phyloP scores from a whole-genome alignment of 164 flowering plant species.

The Liriodendron chinense region DNA sequence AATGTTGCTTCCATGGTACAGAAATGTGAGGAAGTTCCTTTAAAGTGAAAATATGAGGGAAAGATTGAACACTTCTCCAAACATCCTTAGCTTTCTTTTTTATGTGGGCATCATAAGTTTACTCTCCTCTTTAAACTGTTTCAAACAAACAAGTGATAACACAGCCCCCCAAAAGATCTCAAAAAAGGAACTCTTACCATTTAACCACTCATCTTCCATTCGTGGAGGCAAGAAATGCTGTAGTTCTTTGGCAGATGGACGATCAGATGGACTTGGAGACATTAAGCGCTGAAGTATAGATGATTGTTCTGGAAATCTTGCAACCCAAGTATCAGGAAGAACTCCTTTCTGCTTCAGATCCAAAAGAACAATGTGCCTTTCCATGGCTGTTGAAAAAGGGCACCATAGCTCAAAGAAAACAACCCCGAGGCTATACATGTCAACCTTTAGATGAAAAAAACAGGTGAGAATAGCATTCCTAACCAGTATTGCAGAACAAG shows the following conservation, averaged over 20 bases:
- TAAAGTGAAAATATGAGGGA: not conserved
- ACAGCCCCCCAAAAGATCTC: not conserved
- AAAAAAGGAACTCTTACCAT: constrained; percentile 47
- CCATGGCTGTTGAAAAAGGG: constrained; percentile 94
- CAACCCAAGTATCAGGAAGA: constrained; percentile 76
- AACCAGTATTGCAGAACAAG: not conserved
- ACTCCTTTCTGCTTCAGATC: constrained; percentile 76
- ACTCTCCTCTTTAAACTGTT: not conserved
- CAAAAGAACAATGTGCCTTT: constrained; percentile 69
- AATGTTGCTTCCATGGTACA: no score
- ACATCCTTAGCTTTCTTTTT: not conserved
- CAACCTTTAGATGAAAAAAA: constrained; percentile 51
- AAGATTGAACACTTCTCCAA: not conserved
- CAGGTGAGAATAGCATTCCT: not conserved
- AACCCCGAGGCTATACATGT: constrained; percentile 94
- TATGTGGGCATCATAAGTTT: not conserved
- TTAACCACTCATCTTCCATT: constrained; percentile 83
- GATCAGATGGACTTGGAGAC: constrained; percentile 90
- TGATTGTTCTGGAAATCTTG: constrained; percentile 84
- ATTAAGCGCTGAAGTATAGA: constrained; percentile 61
- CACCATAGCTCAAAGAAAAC: constrained; percentile 96
- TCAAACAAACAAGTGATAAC: not conserved
- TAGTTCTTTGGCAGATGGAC: constrained; percentile 87
- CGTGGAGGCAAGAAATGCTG: constrained; percentile 76
- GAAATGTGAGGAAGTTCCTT: not conserved